These are phyloP conservation scores for Grosmannia huntii DNA, from an alignment of 2,329 filamentous ascomycete species.

Conservation along the genomic window DNA sequence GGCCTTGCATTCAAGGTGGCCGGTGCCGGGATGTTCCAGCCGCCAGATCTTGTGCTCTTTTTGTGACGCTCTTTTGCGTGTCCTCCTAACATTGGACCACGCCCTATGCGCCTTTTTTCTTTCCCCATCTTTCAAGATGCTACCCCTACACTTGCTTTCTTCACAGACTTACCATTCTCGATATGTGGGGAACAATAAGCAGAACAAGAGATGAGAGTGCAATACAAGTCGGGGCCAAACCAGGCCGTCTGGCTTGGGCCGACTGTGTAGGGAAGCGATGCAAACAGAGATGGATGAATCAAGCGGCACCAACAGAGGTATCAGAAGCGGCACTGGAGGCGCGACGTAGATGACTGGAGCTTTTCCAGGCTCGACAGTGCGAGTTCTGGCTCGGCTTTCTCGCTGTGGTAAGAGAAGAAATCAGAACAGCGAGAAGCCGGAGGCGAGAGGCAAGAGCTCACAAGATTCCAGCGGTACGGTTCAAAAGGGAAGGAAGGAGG, in stretches of 20 bases:
- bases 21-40: background rate
- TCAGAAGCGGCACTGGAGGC: background rate
- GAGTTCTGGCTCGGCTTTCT: background rate
- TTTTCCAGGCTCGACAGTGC: background rate
- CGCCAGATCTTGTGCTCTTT: background rate
- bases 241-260: background rate
- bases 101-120: background rate
- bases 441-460: background rate
- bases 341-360: background rate
- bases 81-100: background rate
- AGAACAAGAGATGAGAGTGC: background rate
- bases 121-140: background rate
- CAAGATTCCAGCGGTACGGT: background rate
- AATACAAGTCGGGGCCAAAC: background rate
- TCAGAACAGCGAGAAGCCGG: background rate
- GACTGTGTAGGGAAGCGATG: background rate
- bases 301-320: background rate
- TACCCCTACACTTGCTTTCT: background rate
- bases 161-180: background rate
- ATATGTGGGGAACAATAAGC: background rate
- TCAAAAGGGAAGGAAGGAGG: background rate
- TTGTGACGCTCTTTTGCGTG: background rate
- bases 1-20: constrained; percentile 17
- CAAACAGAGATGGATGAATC: background rate
- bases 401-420: background rate